These are phyloP conservation scores for Thraustochytrium striatum DNA, from an alignment of 352 stramenopile genomes.

Conservation along the genomic window DNA sequence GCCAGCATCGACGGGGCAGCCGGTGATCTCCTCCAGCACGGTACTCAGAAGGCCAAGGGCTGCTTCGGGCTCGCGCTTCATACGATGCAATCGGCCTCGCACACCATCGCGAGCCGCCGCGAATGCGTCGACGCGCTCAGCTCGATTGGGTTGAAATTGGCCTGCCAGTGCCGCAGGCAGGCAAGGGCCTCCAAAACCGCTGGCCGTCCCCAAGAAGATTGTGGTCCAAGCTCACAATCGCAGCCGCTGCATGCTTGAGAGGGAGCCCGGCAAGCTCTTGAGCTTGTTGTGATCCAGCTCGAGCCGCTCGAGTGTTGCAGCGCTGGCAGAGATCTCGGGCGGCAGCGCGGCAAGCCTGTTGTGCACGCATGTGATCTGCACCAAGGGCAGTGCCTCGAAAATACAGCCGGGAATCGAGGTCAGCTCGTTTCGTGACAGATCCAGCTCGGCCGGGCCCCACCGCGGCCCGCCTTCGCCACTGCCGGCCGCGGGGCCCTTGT, in stretches of 20 bases:
- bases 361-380: not conserved
- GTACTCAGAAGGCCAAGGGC: not conserved
- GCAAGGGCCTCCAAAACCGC: not conserved
- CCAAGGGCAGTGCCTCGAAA: not conserved
- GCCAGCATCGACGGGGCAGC: too few species aligned
- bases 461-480: not conserved
- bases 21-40: too few species aligned
- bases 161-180: conserved; percentile 7
- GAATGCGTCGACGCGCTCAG: not conserved
- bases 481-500: not conserved
- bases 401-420: not conserved
- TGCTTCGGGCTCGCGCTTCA: not conserved
- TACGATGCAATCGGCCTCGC: not conserved
- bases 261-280: not conserved
- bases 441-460: not conserved
- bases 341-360: not conserved
- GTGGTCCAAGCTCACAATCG: conserved; percentile 7
- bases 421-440: not conserved
- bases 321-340: not conserved
- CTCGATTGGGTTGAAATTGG: conserved; percentile 23
- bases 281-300: conserved; percentile 17
- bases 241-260: not conserved
- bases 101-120: not conserved
- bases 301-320: not conserved
- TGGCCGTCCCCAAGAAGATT: conserved; percentile 12